Conservation (phyloP, 2,329 filamentous ascomycete genomes). For the Fusarium albidum region DNA sequence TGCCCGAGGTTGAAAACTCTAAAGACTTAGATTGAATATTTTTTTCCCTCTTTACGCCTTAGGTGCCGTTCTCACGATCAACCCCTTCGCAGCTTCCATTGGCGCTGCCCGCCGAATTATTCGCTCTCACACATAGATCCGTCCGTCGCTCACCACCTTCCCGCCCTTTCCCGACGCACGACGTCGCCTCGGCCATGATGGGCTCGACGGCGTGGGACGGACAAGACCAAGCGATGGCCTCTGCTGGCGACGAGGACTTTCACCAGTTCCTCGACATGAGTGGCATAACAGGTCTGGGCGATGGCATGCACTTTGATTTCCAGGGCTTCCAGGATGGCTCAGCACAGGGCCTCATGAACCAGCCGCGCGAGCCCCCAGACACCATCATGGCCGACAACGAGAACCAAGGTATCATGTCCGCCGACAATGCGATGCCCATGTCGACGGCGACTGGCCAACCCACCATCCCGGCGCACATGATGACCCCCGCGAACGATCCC, state of each 20-base stretch:
- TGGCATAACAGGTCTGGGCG: constrained; percentile 60
- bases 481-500: constrained; percentile 56
- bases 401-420: constrained; percentile 42
- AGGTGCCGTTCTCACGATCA: constrained; percentile 21
- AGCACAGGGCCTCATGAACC: constrained; percentile 44
- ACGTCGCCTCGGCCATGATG: constrained; percentile 53
- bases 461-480: constrained; percentile 56
- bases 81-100: constrained; percentile 10
- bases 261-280: constrained; percentile 71
- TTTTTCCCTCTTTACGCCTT: constrained; percentile 25
- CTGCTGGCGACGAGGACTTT: constrained; percentile 66
- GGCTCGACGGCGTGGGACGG: constrained; percentile 62
- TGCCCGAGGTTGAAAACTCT: neutral
- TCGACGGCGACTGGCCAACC: constrained; percentile 55
- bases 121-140: constrained; percentile 24
- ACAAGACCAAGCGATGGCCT: constrained; percentile 63
- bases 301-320: constrained; percentile 68
- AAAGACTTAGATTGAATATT: neutral
- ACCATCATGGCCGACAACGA: constrained; percentile 48
- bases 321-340: constrained; percentile 58
- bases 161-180: constrained; percentile 18
- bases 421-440: constrained; percentile 52
- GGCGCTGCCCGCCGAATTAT: constrained; percentile 16
- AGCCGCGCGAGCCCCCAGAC: constrained; percentile 43
- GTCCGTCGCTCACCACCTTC: constrained; percentile 15